Evolutionary conservation across 73 alveolate species (phyloP).

Genomic region (Tetrahymena elliotti): DNA sequence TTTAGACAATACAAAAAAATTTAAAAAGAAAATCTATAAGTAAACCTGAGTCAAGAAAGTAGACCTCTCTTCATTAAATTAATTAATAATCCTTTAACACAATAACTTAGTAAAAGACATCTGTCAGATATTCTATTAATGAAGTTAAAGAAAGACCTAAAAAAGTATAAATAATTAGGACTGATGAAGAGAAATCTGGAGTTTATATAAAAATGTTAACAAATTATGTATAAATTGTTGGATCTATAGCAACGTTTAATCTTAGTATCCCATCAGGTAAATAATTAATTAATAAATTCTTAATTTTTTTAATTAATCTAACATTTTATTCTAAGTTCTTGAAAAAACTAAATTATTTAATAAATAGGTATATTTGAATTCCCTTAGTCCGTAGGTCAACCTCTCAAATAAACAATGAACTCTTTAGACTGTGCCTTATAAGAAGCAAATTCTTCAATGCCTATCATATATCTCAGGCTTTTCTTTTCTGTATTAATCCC

Average conservation of each 20-base stretch:
- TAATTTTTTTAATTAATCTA: too few relatives aligned
- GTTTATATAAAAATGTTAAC: neutral
- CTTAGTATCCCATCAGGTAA: neutral
- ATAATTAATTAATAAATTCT: neutral
- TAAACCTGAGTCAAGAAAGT: neutral
- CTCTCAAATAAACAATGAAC: neutral
- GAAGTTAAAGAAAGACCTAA: neutral
- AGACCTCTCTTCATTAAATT: neutral
- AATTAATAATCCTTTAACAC: neutral
- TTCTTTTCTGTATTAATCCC: neutral
- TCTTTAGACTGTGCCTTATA: neutral
- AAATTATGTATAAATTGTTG: slow-evolving; percentile 3
- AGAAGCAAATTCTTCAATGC: neutral
- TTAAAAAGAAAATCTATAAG: neutral
- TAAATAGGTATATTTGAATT: neutral
- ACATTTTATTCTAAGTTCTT: neutral
- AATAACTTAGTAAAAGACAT: neutral
- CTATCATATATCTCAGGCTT: neutral
- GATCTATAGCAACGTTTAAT: slow-evolving; percentile 13
- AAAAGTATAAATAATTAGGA: neutral
- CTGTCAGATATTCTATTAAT: neutral
- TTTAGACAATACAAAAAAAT: neutral
- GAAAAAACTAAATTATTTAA: neutral
- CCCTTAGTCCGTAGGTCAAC: neutral
- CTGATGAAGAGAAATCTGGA: neutral